These are phyloP conservation scores for Acanthamoeba healyi DNA, from an alignment of 208 protist species.

Conservation along the genomic window DNA sequence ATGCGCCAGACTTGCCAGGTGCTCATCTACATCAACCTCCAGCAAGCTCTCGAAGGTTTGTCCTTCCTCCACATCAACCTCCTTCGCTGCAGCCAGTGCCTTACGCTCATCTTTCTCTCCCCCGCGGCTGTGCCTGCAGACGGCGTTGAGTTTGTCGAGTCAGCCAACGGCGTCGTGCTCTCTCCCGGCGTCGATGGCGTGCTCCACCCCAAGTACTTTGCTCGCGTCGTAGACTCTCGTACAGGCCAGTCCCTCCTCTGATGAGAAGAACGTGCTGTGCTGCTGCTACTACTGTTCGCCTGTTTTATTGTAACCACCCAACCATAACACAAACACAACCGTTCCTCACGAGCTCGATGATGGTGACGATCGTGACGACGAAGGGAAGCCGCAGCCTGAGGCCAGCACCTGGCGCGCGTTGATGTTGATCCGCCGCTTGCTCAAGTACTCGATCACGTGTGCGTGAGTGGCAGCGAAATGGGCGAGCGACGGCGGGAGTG, in stretches of 20 bases:
- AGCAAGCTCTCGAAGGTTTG: constrained; percentile 9
- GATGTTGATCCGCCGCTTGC: constrained; percentile 44
- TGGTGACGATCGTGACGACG: not conserved
- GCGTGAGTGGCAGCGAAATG: not conserved
- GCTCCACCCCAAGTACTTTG: constrained; percentile 71
- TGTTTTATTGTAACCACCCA: too few relatives aligned
- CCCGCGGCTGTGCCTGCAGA: constrained; percentile 12
- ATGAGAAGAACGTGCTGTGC: too few relatives aligned
- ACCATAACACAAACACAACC: too few relatives aligned
- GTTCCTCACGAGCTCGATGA: not conserved
- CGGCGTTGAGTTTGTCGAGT: constrained; percentile 74
- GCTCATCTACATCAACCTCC: constrained; percentile 63
- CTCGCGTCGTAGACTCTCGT: not conserved
- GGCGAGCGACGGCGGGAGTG: not conserved
- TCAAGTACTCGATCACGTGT: not conserved
- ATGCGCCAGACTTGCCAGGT: constrained; percentile 55
- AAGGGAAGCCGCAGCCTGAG: not conserved
- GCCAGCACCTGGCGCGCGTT: constrained; percentile 50
- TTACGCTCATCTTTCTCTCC: too few relatives aligned
- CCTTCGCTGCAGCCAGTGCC: too few relatives aligned
- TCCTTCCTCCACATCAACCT: too few relatives aligned
- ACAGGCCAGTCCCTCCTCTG: constrained; percentile 5
- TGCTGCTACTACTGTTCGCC: too few relatives aligned
- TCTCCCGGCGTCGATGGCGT: constrained; percentile 65
- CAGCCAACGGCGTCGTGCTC: constrained; percentile 77